Evolutionary conservation across 2,329 filamentous ascomycete species (phyloP), one percentile per base, ranked within the genome.

Genomic region (Diatrype stigma): DNA sequence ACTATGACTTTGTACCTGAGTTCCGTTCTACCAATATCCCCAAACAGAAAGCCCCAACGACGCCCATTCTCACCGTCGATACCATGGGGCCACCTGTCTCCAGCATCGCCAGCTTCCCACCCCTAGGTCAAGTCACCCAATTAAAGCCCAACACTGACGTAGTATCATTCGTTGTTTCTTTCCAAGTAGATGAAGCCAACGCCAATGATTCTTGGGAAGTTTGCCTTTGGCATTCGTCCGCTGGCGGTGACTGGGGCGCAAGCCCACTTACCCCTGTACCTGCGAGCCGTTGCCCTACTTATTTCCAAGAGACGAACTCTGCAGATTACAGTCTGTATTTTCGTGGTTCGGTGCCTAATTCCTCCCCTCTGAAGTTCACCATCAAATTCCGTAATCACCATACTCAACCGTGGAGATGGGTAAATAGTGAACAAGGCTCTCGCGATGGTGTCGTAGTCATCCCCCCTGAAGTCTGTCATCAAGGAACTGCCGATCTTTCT

Each of bases 51-150:
- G 56, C 61, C 32, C 53, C 63, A 37, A 64, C 65, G 23, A 50
- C 53, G 23, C 48, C 55, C 28, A 50, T 11, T n/a, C 40, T 65
- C 44, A 4, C 60, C 38, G 60, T 66, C 12, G 45, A 26, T 23
- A 16, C 42, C 48, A 56, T 74, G 69, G 67, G 66, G 6, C 63
- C 67, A 34, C 59, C 63, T 12, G 57, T 80, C 17, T 73, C 73
- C 21, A 76, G 40, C 2, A 23, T 28, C 6, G 19, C 40, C 40
- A 23, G 75, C 53, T 85, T 84, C 61, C 92, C 92, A 12, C 82
- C 90, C 1, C 70, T 96, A 47, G 89, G 86, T 2, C 88, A 92
- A 64, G 79, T 88, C 22, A 91, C 89, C 2, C 76, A 81, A 46
- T 63, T 89, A 19, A 68, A 73, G 23, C n/a, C n/a, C n/a, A n/a